A percentile compares a stretch with the other conserved stretches of the same genome.
These are phyloP conservation scores for Elaeis oleifera DNA, from an alignment of 202 grass and related monocot genomes.

Conservation along the genomic window DNA sequence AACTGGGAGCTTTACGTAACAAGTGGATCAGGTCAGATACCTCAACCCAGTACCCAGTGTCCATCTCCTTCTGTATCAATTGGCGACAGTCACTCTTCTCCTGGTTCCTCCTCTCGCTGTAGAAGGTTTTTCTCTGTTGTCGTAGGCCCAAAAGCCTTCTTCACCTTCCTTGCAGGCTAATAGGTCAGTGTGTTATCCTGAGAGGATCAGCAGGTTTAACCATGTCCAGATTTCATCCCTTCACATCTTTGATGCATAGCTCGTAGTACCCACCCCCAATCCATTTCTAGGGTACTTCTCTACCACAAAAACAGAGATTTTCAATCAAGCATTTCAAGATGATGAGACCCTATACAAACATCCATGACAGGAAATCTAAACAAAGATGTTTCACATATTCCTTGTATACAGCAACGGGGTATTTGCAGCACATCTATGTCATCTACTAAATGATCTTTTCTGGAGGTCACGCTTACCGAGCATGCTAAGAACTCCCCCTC, in stretches of 20 bases:
- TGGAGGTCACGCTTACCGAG: too few species aligned
- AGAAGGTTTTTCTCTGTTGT: constrained; percentile 96
- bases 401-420: too few species aligned
- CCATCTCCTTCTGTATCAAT: neutral
- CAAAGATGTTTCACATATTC: too few species aligned
- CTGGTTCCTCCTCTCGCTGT: constrained; percentile 95
- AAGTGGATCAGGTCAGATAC: neutral
- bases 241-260: constrained; percentile 88
- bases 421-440: too few species aligned
- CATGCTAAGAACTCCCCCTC: too few species aligned
- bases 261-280: constrained; percentile 95
- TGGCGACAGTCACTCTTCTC: constrained; percentile 44
- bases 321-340: too few species aligned
- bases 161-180: constrained; percentile 90
- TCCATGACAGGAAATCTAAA: too few species aligned
- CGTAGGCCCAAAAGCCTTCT: constrained; percentile 91
- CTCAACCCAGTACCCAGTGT: too few species aligned
- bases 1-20: too few species aligned
- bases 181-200: constrained; percentile 58
- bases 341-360: too few species aligned
- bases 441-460: too few species aligned
- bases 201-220: constrained; percentile 78
- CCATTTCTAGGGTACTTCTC: constrained; percentile 98
- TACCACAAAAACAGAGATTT: constrained; percentile 21
- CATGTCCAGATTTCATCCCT: constrained; percentile 99